Evolutionary conservation across 306 rosid genomes (phyloP).

Genomic region (Trichosanthes cucumerina): DNA sequence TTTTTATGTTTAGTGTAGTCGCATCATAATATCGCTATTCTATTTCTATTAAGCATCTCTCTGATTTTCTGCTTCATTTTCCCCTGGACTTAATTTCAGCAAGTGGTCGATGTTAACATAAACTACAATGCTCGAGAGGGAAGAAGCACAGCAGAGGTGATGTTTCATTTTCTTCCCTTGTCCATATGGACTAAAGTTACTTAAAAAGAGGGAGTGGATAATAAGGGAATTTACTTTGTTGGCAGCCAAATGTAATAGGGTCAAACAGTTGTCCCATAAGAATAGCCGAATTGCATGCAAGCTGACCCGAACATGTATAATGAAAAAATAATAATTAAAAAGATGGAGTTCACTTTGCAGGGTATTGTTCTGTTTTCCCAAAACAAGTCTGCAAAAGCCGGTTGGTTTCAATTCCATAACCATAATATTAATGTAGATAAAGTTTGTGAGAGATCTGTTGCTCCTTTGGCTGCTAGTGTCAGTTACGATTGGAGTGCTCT

Average conservation of each 20-base stretch:
- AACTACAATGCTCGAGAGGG: conserved; percentile 80
- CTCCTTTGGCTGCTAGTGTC: not conserved
- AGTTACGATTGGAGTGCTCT: not conserved
- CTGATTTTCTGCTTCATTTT: conserved; percentile 1
- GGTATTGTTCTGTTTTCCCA: not conserved
- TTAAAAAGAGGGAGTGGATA: not conserved
- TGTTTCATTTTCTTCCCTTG: conserved; percentile 13
- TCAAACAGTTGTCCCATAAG: not conserved
- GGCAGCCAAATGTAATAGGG: not conserved
- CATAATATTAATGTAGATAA: not conserved
- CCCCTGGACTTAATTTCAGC: conserved; percentile 31
- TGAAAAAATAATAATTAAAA: not conserved
- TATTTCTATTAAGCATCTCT: not conserved
- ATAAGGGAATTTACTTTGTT: not conserved
- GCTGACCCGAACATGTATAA: not conserved
- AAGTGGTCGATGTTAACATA: conserved; percentile 59
- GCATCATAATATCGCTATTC: not conserved
- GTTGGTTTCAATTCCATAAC: not conserved
- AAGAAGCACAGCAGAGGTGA: conserved; percentile 81
- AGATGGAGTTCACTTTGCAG: not conserved
- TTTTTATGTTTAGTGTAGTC: not conserved
- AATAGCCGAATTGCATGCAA: not conserved
- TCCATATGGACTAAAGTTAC: not conserved
- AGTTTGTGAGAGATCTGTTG: not conserved
- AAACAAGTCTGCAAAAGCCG: not conserved